These are phyloP conservation scores for Hemileccinum impolitum DNA, from an alignment of 768 basidiomycete species.

Conservation along the genomic window DNA sequence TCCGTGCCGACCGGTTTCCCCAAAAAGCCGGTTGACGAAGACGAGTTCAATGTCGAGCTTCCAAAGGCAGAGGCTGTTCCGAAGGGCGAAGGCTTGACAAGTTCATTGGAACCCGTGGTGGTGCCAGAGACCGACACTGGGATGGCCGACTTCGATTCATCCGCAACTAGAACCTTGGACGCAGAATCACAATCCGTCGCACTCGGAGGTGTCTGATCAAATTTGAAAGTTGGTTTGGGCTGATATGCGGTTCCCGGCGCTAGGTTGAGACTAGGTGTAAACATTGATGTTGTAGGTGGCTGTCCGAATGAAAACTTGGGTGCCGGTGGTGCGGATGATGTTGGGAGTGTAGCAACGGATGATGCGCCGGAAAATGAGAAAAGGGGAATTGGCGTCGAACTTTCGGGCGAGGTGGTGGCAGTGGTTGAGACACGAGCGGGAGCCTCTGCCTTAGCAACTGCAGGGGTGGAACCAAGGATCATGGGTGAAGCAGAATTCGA, in stretches of 20 bases:
- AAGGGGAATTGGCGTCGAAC: conserved; percentile 11
- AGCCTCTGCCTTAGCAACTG: conserved; percentile 6
- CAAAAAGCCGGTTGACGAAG: conserved; percentile 9
- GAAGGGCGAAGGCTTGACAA: conserved; percentile 23
- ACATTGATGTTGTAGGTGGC: conserved; percentile 5
- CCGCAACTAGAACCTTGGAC: conserved; percentile 9
- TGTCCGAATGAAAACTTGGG: conserved; percentile 29
- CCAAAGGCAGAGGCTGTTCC: conserved; percentile 20
- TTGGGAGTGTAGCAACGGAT: conserved; percentile 1
- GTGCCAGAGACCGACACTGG: conserved; percentile 20
- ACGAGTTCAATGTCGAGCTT: conserved; percentile 14
- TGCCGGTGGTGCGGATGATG: conserved; percentile 9
- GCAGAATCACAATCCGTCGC: conserved; percentile 22
- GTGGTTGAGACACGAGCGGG: not conserved
- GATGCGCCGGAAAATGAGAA: conserved; percentile 21
- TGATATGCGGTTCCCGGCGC: conserved; percentile 11
- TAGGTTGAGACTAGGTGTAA: conserved; percentile 4
- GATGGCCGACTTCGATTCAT: conserved; percentile 22
- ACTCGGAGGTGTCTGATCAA: conserved; percentile 20
- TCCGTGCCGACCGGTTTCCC: conserved; percentile 14
- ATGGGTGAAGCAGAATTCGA: conserved; percentile 1
- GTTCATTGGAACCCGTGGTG: conserved; percentile 16
- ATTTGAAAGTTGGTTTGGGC: conserved; percentile 20
- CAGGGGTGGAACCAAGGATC: conserved; percentile 9
- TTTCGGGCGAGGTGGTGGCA: conserved; percentile 1